Conservation (phyloP, 306 rosid species). For the Quercus cerris region DNA sequence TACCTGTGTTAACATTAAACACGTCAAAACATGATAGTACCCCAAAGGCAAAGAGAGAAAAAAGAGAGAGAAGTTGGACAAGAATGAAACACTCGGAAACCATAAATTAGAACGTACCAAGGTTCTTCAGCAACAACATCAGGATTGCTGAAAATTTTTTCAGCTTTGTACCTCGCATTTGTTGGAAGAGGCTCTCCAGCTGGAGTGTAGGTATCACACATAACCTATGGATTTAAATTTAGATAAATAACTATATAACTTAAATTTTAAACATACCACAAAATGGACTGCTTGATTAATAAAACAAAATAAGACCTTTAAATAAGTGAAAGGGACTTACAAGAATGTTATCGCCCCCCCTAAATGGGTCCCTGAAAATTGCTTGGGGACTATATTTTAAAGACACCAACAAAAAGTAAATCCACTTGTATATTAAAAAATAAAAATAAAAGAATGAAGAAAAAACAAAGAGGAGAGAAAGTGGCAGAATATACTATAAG, state of each 20-base stretch:
- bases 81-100: background rate
- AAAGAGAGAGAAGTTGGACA: slow-evolving; percentile 1
- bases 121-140: slow-evolving; percentile 56
- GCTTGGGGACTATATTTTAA: slow-evolving; percentile 52
- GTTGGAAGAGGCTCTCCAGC: slow-evolving; percentile 66
- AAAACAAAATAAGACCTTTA: background rate
- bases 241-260: background rate
- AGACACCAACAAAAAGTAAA: background rate
- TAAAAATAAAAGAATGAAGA: background rate
- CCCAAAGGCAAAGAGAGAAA: background rate
- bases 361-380: slow-evolving; percentile 64
- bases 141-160: slow-evolving; percentile 56
- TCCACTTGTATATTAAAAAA: background rate
- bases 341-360: slow-evolving; percentile 57
- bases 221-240: slow-evolving; percentile 27
- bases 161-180: slow-evolving; percentile 50
- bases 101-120: slow-evolving; percentile 29
- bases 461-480: background rate
- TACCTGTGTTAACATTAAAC: slow-evolving; percentile 37
- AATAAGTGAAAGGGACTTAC: slow-evolving; percentile 30
- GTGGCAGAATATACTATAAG: slow-evolving; percentile 38
- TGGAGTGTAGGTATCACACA: slow-evolving; percentile 65
- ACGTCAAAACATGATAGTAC: background rate
- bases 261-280: background rate
- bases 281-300: background rate